Conservation (phyloP, 2,329 filamentous ascomycete species). For the Paecilomyces dactylethromorphus region DNA sequence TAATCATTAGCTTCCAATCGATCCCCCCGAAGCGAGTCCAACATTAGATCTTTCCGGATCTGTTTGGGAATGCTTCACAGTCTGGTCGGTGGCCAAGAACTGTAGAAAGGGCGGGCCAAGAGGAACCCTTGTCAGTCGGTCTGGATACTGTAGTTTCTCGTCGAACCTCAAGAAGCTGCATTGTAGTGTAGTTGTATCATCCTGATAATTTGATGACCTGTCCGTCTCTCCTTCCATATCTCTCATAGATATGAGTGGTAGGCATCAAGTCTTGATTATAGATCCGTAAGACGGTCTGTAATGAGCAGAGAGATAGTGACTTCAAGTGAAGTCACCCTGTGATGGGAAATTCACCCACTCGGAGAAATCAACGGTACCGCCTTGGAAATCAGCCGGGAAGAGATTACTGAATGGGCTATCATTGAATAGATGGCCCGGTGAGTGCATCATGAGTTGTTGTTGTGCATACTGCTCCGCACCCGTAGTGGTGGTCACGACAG, state of each 20-base stretch:
- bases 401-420: constrained; percentile 28
- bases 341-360: constrained; percentile 33
- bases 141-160: neutral
- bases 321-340: constrained; percentile 9
- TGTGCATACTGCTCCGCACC: constrained; percentile 12
- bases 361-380: constrained; percentile 26
- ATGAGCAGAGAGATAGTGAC: constrained; percentile 5
- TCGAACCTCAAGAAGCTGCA: neutral
- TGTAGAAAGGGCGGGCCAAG: neutral
- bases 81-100: neutral
- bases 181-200: neutral
- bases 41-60: neutral
- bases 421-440: constrained; percentile 29
- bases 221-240: neutral
- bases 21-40: neutral
- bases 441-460: constrained; percentile 28
- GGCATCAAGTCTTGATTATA: neutral
- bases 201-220: neutral
- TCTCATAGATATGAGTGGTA: neutral
- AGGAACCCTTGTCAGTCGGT: neutral
- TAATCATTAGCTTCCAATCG: neutral
- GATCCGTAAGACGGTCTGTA: neutral
- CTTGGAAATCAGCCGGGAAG: constrained; percentile 20
- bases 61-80: neutral
- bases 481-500: constrained; percentile 15